Evolutionary conservation across 2,329 filamentous ascomycete genomes (phyloP).

Genomic region (Pseudomassariella vexata): DNA sequence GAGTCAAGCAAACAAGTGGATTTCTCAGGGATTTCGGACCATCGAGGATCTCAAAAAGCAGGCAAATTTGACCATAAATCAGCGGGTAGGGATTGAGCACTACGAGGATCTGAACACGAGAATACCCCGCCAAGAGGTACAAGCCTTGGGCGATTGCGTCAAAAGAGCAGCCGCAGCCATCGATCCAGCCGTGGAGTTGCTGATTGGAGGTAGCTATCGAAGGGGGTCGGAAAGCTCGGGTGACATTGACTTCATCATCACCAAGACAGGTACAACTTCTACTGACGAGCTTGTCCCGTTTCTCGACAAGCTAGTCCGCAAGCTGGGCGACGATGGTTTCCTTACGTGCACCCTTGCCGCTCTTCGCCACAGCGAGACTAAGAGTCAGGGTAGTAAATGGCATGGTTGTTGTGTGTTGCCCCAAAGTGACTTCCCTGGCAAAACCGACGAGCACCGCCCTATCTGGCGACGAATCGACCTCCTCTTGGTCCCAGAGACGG

Average conservation of each 20-base stretch:
- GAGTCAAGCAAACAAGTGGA: conserved; percentile 67
- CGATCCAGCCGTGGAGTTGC: conserved; percentile 61
- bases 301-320: conserved; percentile 56
- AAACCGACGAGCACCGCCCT: conserved; percentile 24
- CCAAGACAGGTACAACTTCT: conserved; percentile 52
- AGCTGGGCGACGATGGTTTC: conserved; percentile 57
- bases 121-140: conserved; percentile 74
- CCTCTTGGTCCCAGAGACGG: conserved; percentile 70
- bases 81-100: conserved; percentile 71
- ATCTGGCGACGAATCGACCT: conserved; percentile 81
- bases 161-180: conserved; percentile 49
- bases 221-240: conserved; percentile 68
- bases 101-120: conserved; percentile 73
- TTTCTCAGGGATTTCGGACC: conserved; percentile 67
- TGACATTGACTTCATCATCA: conserved; percentile 83
- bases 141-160: conserved; percentile 62
- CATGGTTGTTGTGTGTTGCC: conserved; percentile 78
- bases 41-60: conserved; percentile 63
- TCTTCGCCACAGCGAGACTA: conserved; percentile 31
- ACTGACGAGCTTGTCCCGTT: conserved; percentile 54
- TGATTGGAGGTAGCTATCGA: conserved; percentile 80
- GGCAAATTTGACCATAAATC: conserved; percentile 61
- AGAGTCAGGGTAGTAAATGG: conserved; percentile 86
- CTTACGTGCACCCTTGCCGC: conserved; percentile 65
- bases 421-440: conserved; percentile 17